phyloP scores from a whole-genome alignment of 2,329 filamentous ascomycete genomes.

The Ascochyta viciae-villosae region DNA sequence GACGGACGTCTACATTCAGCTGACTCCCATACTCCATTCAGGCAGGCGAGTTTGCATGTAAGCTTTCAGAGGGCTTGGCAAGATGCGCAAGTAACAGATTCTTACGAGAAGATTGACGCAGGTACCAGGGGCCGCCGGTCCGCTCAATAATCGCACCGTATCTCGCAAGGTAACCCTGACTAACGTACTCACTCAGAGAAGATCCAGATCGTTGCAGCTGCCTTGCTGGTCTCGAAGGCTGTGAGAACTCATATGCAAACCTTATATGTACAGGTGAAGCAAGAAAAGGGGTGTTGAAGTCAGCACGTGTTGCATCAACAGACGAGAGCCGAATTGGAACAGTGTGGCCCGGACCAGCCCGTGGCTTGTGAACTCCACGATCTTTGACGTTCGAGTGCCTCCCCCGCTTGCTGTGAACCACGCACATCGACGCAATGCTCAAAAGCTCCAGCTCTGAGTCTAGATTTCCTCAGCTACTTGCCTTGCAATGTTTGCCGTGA shows the following conservation, averaged over 20 bases:
- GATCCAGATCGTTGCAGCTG: conserved; percentile 1
- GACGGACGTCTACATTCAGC: neutral
- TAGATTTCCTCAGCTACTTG: neutral
- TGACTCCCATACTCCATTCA: neutral
- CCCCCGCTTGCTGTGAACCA: neutral
- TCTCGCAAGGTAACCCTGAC: neutral
- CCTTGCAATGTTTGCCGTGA: neutral
- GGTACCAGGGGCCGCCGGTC: conserved; percentile 6
- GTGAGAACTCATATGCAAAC: neutral
- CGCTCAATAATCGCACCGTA: conserved; percentile 1
- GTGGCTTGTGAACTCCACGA: neutral
- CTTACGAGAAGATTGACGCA: conserved; percentile 1
- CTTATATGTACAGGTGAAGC: neutral
- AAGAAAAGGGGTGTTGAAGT: neutral
- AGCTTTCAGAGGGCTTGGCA: conserved; percentile 3
- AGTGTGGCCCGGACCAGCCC: neutral
- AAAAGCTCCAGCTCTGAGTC: too few relatives aligned
- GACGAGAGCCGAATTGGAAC: neutral
- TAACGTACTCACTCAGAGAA: neutral
- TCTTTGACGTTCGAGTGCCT: neutral
- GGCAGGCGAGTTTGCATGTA: neutral
- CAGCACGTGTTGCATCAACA: neutral
- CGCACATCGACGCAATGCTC: neutral
- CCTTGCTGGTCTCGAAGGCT: neutral
- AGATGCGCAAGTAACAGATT: neutral